Percentiles rank a stretch among this genome's conserved stretches.
phyloP scores from a whole-genome alignment of 768 basidiomycete genomes.

The Boletus rubescentipes region DNA sequence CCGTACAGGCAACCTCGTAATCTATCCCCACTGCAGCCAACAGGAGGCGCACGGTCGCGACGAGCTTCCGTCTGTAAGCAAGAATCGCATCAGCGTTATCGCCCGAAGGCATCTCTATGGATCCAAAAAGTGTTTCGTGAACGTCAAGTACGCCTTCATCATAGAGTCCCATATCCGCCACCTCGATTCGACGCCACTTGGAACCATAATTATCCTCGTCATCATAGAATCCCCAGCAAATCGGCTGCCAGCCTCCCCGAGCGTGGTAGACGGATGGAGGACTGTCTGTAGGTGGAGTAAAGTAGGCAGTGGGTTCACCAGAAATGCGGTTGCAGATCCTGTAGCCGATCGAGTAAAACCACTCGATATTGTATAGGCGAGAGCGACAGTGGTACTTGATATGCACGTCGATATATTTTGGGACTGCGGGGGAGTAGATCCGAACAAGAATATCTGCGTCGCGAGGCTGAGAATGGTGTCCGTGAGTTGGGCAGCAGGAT shows the following conservation, averaged over 20 bases:
- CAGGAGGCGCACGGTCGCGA: conserved; percentile 2
- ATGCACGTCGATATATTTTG: conserved; percentile 13
- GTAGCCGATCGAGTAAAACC: conserved; percentile 11
- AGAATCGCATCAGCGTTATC: not conserved
- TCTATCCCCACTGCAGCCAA: conserved; percentile 7
- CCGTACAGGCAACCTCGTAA: conserved; percentile 8
- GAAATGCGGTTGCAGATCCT: not conserved
- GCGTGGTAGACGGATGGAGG: not conserved
- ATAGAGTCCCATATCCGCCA: not conserved
- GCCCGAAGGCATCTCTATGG: not conserved
- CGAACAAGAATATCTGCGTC: not conserved
- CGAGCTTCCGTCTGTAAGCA: conserved; percentile 1
- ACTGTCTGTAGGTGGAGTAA: not conserved
- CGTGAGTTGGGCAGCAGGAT: no score
- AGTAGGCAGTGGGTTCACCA: no score
- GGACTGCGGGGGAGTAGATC: conserved; percentile 9
- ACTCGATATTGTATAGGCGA: not conserved
- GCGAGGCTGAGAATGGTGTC: not conserved
- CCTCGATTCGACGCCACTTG: not conserved
- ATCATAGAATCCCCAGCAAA: conserved; percentile 12
- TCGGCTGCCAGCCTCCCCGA: conserved; percentile 6
- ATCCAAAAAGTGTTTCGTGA: conserved; percentile 3
- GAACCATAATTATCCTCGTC: not conserved
- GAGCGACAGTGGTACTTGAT: conserved; percentile 4
- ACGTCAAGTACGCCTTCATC: conserved; percentile 4